Base-by-base conservation (phyloP, 208 protist genomes). In the Endotrypanum monterogeii region DNA sequence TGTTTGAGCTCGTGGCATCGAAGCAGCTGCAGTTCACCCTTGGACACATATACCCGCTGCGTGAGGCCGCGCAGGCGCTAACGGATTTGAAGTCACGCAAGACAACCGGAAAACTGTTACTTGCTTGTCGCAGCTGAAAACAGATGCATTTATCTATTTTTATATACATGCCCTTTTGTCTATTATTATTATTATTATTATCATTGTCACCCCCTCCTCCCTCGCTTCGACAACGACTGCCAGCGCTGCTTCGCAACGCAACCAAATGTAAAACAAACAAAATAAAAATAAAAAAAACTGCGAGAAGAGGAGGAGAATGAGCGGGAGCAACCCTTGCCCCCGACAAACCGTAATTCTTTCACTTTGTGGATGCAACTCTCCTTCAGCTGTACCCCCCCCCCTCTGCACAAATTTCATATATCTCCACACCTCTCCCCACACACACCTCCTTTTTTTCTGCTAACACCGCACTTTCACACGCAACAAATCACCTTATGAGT, bases 31-130 rank as follows among this genome's bases (percentile, higher is more conserved):
- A 73, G 18, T 44, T 95, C 44, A 84, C 71, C 20, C 81, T 90
- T 23, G 83, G 80, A 4, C 79, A 78, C 5, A 67, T 84, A 51
- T 90, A 92, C 37, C 72, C 86, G 37, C 71, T 98, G 9, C 32
- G 58, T 1, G 76, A 93, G 5, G 88, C 84, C 0, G 52, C 50
- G 0, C 67, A 91, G 70, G 93, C 95, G n/a, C 90, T 97, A 39
- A 72, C 71, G 32, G 63, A 73, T 20, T 72, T 94, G 39, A 74
- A 92, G 76, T 73, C 68, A 2, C 74, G 83, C 55, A 62, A 90
- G 61, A 84, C 86, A 2, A 88, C 70, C 20, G 90, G 90, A 39
- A 94, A 94, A 76, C 54, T 89, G 67, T 56, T 84, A 32, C 20
- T 84, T 44, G 70, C 62, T 28, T 84, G 80, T 52, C 70, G 55